A percentile compares a stretch with the other conserved stretches of the same genome.
Conservation (phyloP, 2,329 filamentous ascomycete species). For the Fusarium sp. region DNA sequence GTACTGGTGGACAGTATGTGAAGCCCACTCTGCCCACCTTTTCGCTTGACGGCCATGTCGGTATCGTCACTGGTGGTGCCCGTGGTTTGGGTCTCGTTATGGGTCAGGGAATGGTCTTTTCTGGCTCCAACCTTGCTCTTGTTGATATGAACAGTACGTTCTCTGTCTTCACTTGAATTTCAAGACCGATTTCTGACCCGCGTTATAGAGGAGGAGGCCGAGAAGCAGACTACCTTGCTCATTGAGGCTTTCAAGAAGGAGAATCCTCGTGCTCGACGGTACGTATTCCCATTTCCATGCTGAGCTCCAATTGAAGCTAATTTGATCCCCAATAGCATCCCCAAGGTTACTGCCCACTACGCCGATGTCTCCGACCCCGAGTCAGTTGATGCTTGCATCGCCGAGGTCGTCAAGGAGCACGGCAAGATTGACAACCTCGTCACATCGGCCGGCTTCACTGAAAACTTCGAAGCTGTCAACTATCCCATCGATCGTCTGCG, state of each 20-base stretch:
- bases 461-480: conserved; percentile 92
- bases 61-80: conserved; percentile 90
- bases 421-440: conserved; percentile 91
- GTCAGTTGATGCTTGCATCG: conserved; percentile 80
- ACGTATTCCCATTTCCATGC: conserved; percentile 40
- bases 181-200: conserved; percentile 22
- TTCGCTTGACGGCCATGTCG: conserved; percentile 86
- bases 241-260: conserved; percentile 82
- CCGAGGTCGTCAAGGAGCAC: conserved; percentile 69
- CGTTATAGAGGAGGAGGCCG: conserved; percentile 81
- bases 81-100: conserved; percentile 91
- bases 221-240: conserved; percentile 79
- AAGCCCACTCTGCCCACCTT: conserved; percentile 89
- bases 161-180: not conserved
- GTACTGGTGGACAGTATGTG: conserved; percentile 83
- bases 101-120: conserved; percentile 90
- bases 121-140: conserved; percentile 89
- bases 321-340: conserved; percentile 62
- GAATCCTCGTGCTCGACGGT: conserved; percentile 81
- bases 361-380: conserved; percentile 86
- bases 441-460: conserved; percentile 95
- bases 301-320: conserved; percentile 8
- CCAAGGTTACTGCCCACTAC: conserved; percentile 90
- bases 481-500: conserved; percentile 93
- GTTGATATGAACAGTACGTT: conserved; percentile 90